Evolutionary conservation across 2,329 filamentous ascomycete genomes (phyloP).

Genomic region (Colletotrichum godetiae): DNA sequence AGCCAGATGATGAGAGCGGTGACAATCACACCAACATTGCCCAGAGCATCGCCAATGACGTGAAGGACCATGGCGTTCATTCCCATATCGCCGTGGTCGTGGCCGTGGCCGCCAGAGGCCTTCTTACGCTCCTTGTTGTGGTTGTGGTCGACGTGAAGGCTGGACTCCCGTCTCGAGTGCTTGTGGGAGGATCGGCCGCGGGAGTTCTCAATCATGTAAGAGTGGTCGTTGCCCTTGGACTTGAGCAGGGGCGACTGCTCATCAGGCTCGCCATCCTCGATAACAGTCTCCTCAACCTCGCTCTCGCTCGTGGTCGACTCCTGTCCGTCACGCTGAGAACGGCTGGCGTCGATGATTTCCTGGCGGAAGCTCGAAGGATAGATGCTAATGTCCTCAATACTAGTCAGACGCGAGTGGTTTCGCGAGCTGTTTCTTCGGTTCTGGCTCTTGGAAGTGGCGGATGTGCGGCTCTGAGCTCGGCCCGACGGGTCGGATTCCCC

Average conservation of each 20-base stretch:
- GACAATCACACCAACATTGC: constrained; percentile 86
- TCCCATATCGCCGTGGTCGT: constrained; percentile 90
- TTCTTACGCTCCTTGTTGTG: constrained; percentile 79
- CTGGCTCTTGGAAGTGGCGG: constrained; percentile 50
- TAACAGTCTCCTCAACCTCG: constrained; percentile 59
- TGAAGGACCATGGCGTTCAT: constrained; percentile 88
- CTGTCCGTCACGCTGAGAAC: constrained; percentile 57
- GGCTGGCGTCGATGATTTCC: constrained; percentile 89
- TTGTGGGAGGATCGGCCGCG: constrained; percentile 37
- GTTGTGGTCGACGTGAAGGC: constrained; percentile 77
- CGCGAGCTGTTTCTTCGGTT: constrained; percentile 58
- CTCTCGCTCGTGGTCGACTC: constrained; percentile 63
- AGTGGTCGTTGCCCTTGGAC: constrained; percentile 42
- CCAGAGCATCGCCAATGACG: constrained; percentile 84
- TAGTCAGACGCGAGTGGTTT: constrained; percentile 70
- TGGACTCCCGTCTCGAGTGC: constrained; percentile 59
- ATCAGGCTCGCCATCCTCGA: constrained; percentile 55
- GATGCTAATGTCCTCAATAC: constrained; percentile 81
- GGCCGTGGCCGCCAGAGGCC: constrained; percentile 73
- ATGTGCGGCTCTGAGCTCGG: constrained; percentile 40
- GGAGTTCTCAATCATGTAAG: constrained; percentile 31
- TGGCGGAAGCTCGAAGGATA: constrained; percentile 92
- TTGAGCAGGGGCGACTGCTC: constrained; percentile 63
- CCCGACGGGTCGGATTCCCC: constrained; percentile 43
- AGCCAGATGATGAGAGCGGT: constrained; percentile 93